Conservation (phyloP, 2,329 filamentous ascomycete species). For the Volutella citrinella region DNA sequence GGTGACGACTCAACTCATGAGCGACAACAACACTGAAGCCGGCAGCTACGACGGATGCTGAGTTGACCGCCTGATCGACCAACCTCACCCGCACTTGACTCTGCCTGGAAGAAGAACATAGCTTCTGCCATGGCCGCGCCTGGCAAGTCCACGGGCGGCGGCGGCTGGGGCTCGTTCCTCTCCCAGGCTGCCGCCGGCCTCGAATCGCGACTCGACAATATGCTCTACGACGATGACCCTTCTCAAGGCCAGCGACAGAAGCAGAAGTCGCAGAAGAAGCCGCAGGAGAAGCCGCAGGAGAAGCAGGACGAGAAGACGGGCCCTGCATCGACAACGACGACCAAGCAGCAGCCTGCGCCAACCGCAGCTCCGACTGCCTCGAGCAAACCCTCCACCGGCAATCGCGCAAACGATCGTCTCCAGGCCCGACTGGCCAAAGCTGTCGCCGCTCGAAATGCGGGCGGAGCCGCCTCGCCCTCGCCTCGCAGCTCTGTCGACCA, state of each 20-base stretch:
- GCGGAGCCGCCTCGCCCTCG: constrained; percentile 30
- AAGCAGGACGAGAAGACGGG: background rate
- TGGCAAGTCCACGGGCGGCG: constrained; percentile 47
- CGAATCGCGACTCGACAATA: constrained; percentile 88
- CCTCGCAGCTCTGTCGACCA: constrained; percentile 37
- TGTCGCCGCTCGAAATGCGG: constrained; percentile 65
- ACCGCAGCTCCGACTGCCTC: constrained; percentile 25
- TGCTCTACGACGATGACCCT: constrained; percentile 75
- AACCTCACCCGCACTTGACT: too few relatives aligned
- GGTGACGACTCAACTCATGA: too few relatives aligned
- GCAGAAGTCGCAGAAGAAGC: background rate
- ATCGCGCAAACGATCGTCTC: constrained; percentile 71
- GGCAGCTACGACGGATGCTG: too few relatives aligned
- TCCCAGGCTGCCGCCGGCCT: constrained; percentile 91
- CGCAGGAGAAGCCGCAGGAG: too few relatives aligned
- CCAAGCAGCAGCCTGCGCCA: background rate
- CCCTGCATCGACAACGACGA: background rate
- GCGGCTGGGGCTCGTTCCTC: constrained; percentile 79
- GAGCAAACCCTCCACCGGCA: constrained; percentile 63
- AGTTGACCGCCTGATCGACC: too few relatives aligned
- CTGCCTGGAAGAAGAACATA: too few relatives aligned
- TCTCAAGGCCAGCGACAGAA: constrained; percentile 11
- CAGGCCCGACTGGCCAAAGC: constrained; percentile 89
- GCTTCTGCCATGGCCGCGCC: constrained; percentile 48
- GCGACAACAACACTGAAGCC: too few relatives aligned